Base-by-base conservation (phyloP, 1,284 basidiomycete species). In the Fomitiporia mediterranea region DNA sequence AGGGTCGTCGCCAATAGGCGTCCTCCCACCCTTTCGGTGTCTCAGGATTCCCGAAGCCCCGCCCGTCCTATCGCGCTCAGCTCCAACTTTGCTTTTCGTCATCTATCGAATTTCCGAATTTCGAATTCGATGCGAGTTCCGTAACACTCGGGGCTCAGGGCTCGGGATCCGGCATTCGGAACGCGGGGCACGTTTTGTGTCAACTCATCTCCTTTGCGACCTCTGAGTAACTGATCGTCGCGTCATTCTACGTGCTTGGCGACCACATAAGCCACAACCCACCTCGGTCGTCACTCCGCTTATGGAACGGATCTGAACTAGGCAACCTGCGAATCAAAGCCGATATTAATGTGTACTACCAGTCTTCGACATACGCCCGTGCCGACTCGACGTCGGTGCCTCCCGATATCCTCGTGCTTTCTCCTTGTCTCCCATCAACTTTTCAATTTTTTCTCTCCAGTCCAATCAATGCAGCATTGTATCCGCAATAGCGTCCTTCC, bases 1-100 rank as follows among this genome's bases (percentile, higher is more conserved):
- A 60, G 51, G 69, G 69, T 23, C 69, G 64, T 49, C 68, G 64
- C 42, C 66, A 63, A 50, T 59, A 46, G 25, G 27, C n/a, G n/a
- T n/a, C n/a, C n/a, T n/a, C n/a, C n/a, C 32, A 34, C 32, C 32
- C 6, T 13, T 13, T 6, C 32, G 7, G 6, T 34, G 7, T 13
- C 32, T 13, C 32, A 34, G 7, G 13, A 6, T 34, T 34, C 13
- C 7, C 32, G 7, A 34, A 13, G 13, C 32, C 32, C 32, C 32
- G 7, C 7, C 6, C 13, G 32, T 6, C 32, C 13, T 13, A 6
- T 6, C 7, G 32, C 13, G 32, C 32, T 6, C 32, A 34, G 7
- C 6, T 34, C 32, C 32, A 34, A 34, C 32, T 34, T 34, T 6
- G 7, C 13, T 34, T 34, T 6, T 6, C 32, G 32, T n/a, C n/a